Base-by-base conservation (phyloP, 2,329 filamentous ascomycete species). In the Apiospora kogelbergensis region DNA sequence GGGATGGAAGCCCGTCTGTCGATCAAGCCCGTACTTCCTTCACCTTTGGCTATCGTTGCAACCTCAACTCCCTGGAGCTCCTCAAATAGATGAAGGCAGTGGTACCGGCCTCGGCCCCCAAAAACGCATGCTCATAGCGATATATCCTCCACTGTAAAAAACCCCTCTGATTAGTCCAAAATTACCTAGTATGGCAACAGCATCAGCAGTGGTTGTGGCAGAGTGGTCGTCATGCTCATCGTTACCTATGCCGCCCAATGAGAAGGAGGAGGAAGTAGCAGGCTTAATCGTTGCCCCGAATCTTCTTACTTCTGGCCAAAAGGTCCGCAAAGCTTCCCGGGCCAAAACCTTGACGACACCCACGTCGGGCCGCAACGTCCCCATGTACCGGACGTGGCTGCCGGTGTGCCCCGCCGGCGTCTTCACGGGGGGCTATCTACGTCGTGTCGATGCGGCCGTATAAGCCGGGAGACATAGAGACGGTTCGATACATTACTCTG, bases 381-480 rank as follows among this genome's bases (percentile, higher is more conserved):
- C 88, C 15, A 91, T 91, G 86, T 92, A 90, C 73, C 80, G 84
- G 20, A 90, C 89, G 0, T 84, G 75, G 4, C 78, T 90, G 2
- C 85, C 86, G 0, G 79, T 91, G 0, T 83, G 82, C 44, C 85
- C 89, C 0, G 83, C 89, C 0, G 89, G 89, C 0, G 82, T 88
- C 11, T 91, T 92, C 74, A 83, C 80, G 0, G 80, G 79, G 0
- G 80, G 80, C 0, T n/a, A 86, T 83, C 0, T 88, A 84, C 70
- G 87, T 91, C 3, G 89, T 91, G 0, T 90, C 87, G 0, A 91
- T 91, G 89, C 80, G 89, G 48, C 83, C 87, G 1, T 91, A 91
- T 75, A 80, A 74, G 30, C 73, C 71, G 0, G 74, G 79, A 2
- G 84, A 89, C 7, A 75, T 92, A 3, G 83, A 86, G 30, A 76